Evolutionary conservation across 176 grass and related monocot species (phyloP), one percentile per base, ranked within the genome.

Genomic region (Ampelocalamus luodianensis): DNA sequence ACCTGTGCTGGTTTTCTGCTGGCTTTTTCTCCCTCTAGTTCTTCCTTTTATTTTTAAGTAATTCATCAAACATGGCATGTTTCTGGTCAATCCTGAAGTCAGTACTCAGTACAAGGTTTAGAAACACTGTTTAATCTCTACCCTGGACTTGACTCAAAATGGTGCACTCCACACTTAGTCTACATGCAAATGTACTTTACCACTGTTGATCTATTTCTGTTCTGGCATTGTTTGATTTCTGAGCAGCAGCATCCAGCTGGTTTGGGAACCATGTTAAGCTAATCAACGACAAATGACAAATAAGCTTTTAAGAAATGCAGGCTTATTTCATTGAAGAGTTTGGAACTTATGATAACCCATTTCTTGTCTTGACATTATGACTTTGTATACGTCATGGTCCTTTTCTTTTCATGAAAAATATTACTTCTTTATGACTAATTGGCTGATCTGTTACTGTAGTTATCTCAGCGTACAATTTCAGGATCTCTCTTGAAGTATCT

Each of bases 401-500:
- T 58, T 78, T 77, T 63, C 8, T 58, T 71, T 46, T 27, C 39
- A 45, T 70, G 23, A 48, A 77, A 77, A 68, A 34, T 78, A 53
- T 69, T 29, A 22, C 59, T 84, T 39, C 48, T 73, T 58, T 55
- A 79, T 16, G 42, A 58, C 43, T 89, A 86, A 82, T 83, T 70
- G 6, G 46, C 38, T 85, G 62, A 46, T 56, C 10, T 91, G 55
- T 83, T 82, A 72, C 89, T 86, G 78, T 89, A 99, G 96, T 90
- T 99, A 79, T 99, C 96, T 61, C 96, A 99, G 66, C 89, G 96
- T 18, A 99, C 93, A 40, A 93, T 99, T 68, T 94, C 96, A 86
- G 93, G 96, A 88, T 96, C 96, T 76, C 89, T 99, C 77, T 89
- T 99, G 91, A 99, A 99, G 82, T 99, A 96, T 89, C 93, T 99